phyloP scores from a whole-genome alignment of 2,329 filamentous ascomycete species.

The Pseudogymnoascus sp. region DNA sequence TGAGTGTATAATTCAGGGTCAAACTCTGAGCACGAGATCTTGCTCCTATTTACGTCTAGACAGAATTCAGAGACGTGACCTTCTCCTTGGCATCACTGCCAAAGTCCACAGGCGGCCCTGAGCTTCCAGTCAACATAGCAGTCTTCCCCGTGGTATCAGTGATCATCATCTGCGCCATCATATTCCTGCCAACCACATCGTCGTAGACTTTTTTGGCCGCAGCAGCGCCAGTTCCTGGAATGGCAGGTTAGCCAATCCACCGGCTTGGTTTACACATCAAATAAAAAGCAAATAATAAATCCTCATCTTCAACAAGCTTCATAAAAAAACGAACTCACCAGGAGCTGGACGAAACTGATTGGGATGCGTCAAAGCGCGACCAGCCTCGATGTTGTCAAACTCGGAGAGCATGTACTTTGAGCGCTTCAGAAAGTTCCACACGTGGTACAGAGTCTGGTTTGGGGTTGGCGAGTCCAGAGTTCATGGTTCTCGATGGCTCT shows the following conservation, averaged over 20 bases:
- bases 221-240: constrained; percentile 15
- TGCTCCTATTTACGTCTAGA: background rate
- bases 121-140: constrained; percentile 15
- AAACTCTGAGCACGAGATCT: background rate
- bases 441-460: constrained; percentile 30
- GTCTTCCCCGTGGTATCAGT: constrained; percentile 19
- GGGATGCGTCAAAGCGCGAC: constrained; percentile 28
- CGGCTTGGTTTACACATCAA: background rate
- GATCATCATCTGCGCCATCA: constrained; percentile 19
- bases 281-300: background rate
- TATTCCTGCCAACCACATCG: constrained; percentile 19
- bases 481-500: constrained; percentile 20
- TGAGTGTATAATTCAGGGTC: background rate
- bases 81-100: constrained; percentile 16
- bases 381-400: constrained; percentile 33
- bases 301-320: background rate
- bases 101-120: constrained; percentile 15
- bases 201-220: constrained; percentile 17
- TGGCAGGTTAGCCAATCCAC: background rate
- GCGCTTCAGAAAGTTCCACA: constrained; percentile 37
- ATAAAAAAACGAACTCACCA: constrained; percentile 11
- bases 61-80: constrained; percentile 12
- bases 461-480: constrained; percentile 19
- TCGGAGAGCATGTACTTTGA: constrained; percentile 36
- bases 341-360: constrained; percentile 27